phyloP scores from a whole-genome alignment of 345 rosid species.

The Eucalyptus sp. region DNA sequence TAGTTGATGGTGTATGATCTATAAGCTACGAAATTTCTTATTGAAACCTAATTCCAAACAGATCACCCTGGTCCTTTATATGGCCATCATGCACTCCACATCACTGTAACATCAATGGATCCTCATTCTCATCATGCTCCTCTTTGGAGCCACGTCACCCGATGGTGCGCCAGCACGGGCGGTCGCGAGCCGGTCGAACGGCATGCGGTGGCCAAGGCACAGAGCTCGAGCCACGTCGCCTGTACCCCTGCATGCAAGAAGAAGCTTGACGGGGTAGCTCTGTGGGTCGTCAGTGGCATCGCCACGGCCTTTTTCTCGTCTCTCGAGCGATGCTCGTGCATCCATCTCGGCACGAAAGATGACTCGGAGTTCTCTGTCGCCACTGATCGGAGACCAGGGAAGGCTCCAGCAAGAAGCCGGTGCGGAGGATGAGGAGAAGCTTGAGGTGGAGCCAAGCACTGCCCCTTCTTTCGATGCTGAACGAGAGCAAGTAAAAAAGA shows the following conservation, averaged over 20 bases:
- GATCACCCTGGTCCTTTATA: not conserved
- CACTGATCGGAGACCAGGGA: not conserved
- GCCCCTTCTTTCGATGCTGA: not conserved
- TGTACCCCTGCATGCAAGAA: constrained; percentile 1
- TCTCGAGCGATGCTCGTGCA: constrained; percentile 24
- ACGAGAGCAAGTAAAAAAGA: not conserved
- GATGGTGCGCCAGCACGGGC: not conserved
- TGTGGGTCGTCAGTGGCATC: constrained; percentile 17
- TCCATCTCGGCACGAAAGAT: constrained; percentile 17
- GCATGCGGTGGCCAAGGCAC: not conserved
- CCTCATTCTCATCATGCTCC: not conserved
- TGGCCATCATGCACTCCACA: not conserved
- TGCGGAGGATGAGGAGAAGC: not conserved
- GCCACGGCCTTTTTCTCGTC: constrained; percentile 30
- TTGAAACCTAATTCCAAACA: not conserved
- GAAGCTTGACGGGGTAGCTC: constrained; percentile 10
- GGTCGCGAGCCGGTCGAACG: not conserved
- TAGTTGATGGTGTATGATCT: not conserved
- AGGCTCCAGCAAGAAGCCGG: not conserved
- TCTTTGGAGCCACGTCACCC: not conserved
- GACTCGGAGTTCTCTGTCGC: constrained; percentile 1
- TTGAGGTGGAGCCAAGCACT: not conserved
- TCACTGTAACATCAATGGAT: not conserved
- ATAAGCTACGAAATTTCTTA: not conserved
- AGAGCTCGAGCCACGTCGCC: not conserved